phyloP scores from a whole-genome alignment of 139 green algal genomes.

The Chloropicon primus region DNA sequence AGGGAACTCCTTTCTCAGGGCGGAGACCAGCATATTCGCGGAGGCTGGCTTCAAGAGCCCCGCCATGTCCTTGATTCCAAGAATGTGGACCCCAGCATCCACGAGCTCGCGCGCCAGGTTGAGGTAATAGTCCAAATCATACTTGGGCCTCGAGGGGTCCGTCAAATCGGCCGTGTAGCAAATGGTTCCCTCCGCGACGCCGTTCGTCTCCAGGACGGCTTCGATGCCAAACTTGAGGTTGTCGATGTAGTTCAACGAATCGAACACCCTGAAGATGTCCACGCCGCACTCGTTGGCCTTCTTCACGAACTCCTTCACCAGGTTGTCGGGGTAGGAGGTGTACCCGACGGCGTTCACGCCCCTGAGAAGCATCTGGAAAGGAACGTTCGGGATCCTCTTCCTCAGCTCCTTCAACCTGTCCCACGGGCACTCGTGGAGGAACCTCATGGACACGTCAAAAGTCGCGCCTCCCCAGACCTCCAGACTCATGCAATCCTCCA shows the following conservation, averaged over 20 bases:
- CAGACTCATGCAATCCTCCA: slow-evolving; percentile 52
- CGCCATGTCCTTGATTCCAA: slow-evolving; percentile 80
- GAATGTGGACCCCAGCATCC: slow-evolving; percentile 58
- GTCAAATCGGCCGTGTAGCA: slow-evolving; percentile 59
- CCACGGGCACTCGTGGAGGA: slow-evolving; percentile 84
- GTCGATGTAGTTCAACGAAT: slow-evolving; percentile 71
- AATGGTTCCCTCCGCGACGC: slow-evolving; percentile 71
- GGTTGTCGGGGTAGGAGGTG: slow-evolving; percentile 78
- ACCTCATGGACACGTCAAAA: slow-evolving; percentile 76
- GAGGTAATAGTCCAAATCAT: slow-evolving; percentile 87
- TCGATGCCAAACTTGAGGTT: slow-evolving; percentile 85
- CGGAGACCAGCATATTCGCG: slow-evolving; percentile 63
- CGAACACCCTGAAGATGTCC: slow-evolving; percentile 85
- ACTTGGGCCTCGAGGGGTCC: slow-evolving; percentile 22
- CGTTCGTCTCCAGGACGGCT: slow-evolving; percentile 46
- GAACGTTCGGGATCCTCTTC: slow-evolving; percentile 75
- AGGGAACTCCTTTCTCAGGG: slow-evolving; percentile 57
- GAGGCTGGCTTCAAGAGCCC: slow-evolving; percentile 69
- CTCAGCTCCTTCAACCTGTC: slow-evolving; percentile 68
- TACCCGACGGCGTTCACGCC: slow-evolving; percentile 80
- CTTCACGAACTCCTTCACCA: slow-evolving; percentile 56
- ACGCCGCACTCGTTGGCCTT: slow-evolving; percentile 50
- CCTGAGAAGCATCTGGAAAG: slow-evolving; percentile 67
- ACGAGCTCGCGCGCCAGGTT: slow-evolving; percentile 66
- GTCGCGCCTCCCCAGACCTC: slow-evolving; percentile 91